phyloP scores from a whole-genome alignment of 75 land plant species.

The Adiantum capillusveneris region DNA sequence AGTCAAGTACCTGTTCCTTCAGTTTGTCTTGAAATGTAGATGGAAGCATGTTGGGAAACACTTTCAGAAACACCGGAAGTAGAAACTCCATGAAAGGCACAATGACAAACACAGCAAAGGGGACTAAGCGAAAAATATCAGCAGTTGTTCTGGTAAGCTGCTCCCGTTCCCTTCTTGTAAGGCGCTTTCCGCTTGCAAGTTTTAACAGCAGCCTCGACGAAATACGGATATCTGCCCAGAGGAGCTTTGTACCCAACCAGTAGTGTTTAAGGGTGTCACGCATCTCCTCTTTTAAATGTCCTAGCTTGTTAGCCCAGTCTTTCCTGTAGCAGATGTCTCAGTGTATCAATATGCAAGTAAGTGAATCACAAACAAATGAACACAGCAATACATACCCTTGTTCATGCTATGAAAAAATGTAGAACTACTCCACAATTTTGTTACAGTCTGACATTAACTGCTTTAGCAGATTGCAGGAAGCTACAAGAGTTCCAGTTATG shows the following conservation, averaged over 20 bases:
- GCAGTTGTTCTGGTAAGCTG: constrained; percentile 43
- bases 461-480: too few species aligned
- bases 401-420: too few species aligned
- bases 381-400: too few species aligned
- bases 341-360: too few species aligned
- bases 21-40: constrained; percentile 46
- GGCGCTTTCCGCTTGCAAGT: constrained; percentile 69
- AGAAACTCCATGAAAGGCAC: constrained; percentile 46
- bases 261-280: constrained; percentile 70
- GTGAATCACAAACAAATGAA: too few species aligned
- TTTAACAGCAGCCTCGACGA: constrained; percentile 72
- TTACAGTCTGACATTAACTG: too few species aligned
- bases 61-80: constrained; percentile 30
- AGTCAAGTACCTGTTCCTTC: constrained; percentile 61
- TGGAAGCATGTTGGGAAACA: constrained; percentile 47
- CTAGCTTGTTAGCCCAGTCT: constrained; percentile 81
- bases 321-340: constrained; percentile 46
- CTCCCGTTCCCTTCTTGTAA: constrained; percentile 60
- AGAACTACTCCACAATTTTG: too few species aligned
- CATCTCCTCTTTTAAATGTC: constrained; percentile 69
- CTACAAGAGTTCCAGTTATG: too few species aligned
- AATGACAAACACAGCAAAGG: constrained; percentile 38
- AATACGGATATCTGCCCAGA: constrained; percentile 86
- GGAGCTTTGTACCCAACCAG: constrained; percentile 84
- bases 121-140: constrained; percentile 38